Evolutionary conservation across 495 filamentous ascomycete genomes (phyloP), one percentile per base, ranked within the genome.

Genomic region (Penicillium pulvis): DNA sequence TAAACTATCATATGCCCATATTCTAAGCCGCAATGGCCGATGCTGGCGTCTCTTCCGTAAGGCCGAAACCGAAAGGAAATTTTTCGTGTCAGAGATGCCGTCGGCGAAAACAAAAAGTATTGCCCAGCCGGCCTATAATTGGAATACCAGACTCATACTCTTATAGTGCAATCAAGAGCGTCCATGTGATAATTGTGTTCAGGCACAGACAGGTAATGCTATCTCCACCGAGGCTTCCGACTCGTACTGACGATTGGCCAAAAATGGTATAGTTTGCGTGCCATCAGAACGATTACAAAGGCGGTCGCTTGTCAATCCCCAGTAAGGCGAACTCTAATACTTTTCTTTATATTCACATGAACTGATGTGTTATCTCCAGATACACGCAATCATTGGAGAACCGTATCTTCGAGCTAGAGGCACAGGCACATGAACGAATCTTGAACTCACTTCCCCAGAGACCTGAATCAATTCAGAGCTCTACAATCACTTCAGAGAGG

Each of bases 31-130:
- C 39, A n/a, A 41, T 41, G 14, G 16, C 39, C 39, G 16, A n/a
- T 7, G 14, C 39, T 41, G 5, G 39, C 16, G 17, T 17, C 14
- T 4, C 39, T 41, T 36, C 10, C 14, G 16, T 11, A 0, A 41
- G 39, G 39, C 43, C 19, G 43, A 46, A 14, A 23, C 19, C 43
- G 19, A 24, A 20, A 11, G 43, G 43, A 46, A 46, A 24, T 23
- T 46, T 46, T 46, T 46, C 53, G 9, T 64, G 62, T 41, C 55
- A 35, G 36, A 55, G 62, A 48, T 64, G 62, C 31, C 58, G 62
- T 20, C 54, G 51, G 26, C 55, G 58, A 51, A 64, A 64, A 55
- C 62, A 64, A 41, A 64, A 41, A 30, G 62, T 64, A 51, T 39
- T 11, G 39, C 20, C 10, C 39, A 46, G 12, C 33, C 9, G 3